Evolutionary conservation across 1,284 basidiomycete species (phyloP).

Genomic region (Papiliotrema nemorosa): DNA sequence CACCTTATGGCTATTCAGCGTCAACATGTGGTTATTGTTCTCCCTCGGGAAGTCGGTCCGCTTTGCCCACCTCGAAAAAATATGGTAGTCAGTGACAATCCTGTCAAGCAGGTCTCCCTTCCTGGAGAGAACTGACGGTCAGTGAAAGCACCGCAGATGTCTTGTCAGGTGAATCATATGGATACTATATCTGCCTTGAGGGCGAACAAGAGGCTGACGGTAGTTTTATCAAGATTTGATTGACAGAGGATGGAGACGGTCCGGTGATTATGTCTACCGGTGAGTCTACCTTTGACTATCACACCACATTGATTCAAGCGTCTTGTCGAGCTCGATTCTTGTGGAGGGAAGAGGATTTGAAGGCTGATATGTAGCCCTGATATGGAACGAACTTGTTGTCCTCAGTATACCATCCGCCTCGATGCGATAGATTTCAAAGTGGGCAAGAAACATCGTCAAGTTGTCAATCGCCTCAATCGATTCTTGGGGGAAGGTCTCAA

Average conservation of each 20-base stretch:
- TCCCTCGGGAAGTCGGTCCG: slow-evolving; percentile 37
- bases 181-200: too few relatives aligned
- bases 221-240: slow-evolving; percentile 60
- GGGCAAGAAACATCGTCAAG: slow-evolving; percentile 73
- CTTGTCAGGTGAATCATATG: slow-evolving; percentile 21
- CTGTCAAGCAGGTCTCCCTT: slow-evolving; percentile 11
- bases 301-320: too few relatives aligned
- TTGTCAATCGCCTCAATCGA: slow-evolving; percentile 68
- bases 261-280: slow-evolving; percentile 65
- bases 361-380: slow-evolving; percentile 63
- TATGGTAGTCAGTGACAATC: slow-evolving; percentile 48
- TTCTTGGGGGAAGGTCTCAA: slow-evolving; percentile 17
- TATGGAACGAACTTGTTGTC: slow-evolving; percentile 77
- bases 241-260: slow-evolving; percentile 84
- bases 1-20: slow-evolving; percentile 34
- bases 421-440: slow-evolving; percentile 68
- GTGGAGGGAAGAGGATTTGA: too few relatives aligned
- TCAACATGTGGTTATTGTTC: slow-evolving; percentile 54
- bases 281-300: slow-evolving; percentile 14
- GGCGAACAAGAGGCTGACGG: slow-evolving; percentile 7
- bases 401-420: slow-evolving; percentile 89
- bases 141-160: slow-evolving; percentile 31
- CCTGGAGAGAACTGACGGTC: slow-evolving; percentile 4
- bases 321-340: too few relatives aligned
- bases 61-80: slow-evolving; percentile 34